A percentile compares a stretch with the other conserved stretches of the same genome.
Evolutionary conservation across 106 monocot species (phyloP).

Genomic region (Dioscorea dumetorum): DNA sequence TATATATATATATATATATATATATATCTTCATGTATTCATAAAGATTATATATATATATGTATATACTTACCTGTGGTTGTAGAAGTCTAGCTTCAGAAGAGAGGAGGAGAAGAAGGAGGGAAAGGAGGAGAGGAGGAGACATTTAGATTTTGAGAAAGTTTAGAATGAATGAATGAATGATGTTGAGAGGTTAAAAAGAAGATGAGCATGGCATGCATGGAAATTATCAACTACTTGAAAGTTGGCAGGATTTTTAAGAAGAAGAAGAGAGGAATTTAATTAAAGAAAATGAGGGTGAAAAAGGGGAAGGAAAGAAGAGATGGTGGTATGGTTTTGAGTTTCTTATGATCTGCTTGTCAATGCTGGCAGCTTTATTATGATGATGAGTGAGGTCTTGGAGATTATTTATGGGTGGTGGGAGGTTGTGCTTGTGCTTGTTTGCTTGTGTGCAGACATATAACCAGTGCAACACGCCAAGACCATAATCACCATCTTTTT

Average conservation of each 20-base stretch:
- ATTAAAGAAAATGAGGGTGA: background rate
- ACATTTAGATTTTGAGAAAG: background rate
- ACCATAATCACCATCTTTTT: background rate
- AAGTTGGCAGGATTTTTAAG: too few species aligned
- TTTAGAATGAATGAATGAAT: background rate
- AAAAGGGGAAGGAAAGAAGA: background rate
- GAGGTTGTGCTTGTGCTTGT: background rate
- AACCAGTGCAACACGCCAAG: constrained; percentile 5
- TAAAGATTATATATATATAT: background rate
- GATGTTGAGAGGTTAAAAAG: background rate
- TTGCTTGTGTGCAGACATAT: constrained; percentile 10
- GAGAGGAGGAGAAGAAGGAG: background rate
- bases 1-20: too few species aligned
- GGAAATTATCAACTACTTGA: background rate
- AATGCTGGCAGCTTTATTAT: background rate
- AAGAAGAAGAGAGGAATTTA: background rate
- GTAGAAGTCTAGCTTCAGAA: background rate
- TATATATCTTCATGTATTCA: too few species aligned
- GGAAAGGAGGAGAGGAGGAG: background rate
- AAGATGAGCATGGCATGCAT: background rate
- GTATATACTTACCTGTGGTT: background rate
- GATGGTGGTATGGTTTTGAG: background rate
- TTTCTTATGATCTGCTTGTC: constrained; percentile 1
- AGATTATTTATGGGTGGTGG: too few species aligned
- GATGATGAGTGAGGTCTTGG: too few species aligned